Conservation (phyloP, 768 basidiomycete species). For the Amyloporia xantha region DNA sequence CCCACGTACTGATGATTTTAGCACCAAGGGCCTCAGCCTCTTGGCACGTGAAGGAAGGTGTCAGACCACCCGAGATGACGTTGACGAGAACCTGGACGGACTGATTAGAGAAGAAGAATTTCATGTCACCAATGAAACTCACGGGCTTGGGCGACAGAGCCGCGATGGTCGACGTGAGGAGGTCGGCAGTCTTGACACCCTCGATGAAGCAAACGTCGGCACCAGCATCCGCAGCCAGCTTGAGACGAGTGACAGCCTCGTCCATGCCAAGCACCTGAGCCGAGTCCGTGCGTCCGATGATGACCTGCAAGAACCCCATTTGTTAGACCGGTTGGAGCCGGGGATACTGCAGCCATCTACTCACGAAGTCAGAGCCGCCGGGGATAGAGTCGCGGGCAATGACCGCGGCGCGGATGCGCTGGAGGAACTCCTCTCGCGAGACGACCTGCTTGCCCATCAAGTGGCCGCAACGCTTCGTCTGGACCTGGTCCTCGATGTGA, state of each 20-base stretch:
- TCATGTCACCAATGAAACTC: slow-evolving; percentile 10
- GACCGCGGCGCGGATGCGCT: slow-evolving; percentile 71
- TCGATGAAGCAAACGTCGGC: slow-evolving; percentile 82
- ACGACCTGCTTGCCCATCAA: slow-evolving; percentile 79
- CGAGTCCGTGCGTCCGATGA: slow-evolving; percentile 73
- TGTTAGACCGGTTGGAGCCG: not conserved
- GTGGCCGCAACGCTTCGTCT: slow-evolving; percentile 78
- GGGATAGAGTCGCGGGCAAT: slow-evolving; percentile 72
- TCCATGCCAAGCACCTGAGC: slow-evolving; percentile 78
- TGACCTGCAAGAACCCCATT: slow-evolving; percentile 35
- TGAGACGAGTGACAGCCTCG: slow-evolving; percentile 58
- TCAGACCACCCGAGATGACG: slow-evolving; percentile 72
- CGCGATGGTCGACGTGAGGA: slow-evolving; percentile 55
- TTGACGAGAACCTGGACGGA: slow-evolving; percentile 56
- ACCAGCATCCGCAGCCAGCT: slow-evolving; percentile 65
- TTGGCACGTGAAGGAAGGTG: slow-evolving; percentile 63
- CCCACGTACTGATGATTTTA: slow-evolving; percentile 65
- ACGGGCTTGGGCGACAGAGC: slow-evolving; percentile 70
- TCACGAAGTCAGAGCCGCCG: slow-evolving; percentile 67
- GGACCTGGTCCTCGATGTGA: slow-evolving; percentile 80
- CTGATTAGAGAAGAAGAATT: not conserved
- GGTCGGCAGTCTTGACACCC: slow-evolving; percentile 63
- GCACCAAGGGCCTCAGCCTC: slow-evolving; percentile 68
- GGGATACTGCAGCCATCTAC: slow-evolving; percentile 11
- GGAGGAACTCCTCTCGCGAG: slow-evolving; percentile 68